Base-by-base conservation (phyloP, 2,329 filamentous ascomycete species). In the Pseudogymnoascus sp. region DNA sequence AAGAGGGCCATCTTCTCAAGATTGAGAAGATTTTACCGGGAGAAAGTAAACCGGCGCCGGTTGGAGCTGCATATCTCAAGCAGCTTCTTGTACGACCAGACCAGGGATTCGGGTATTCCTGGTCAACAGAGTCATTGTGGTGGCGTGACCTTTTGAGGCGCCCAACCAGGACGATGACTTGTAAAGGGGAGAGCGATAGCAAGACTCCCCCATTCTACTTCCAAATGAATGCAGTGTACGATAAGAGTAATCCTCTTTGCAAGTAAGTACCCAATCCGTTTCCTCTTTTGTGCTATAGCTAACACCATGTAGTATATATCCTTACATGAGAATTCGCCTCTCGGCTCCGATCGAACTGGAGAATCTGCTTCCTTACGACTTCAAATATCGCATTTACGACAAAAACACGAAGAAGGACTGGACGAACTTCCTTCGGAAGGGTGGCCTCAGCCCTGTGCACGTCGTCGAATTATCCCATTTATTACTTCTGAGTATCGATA, bases 331-430 rank as follows among this genome's bases (percentile, higher is more conserved):
- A 61, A 80, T 99, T 65, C 89, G 92, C 65, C 81, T 99, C 2
- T 95, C 90, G 21, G 92, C 94, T 0, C 94, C 95, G 0, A 84
- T 99, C 12, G 92, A 96, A 57, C 81, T 99, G 3, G 92, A 99
- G 72, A 99, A 99, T 65, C 76, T 99, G 41, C 76, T 99, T 35
- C 94, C 94, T 0, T 97, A 94, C 70, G 94, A 99, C 73, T 99
- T 99, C 83, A 97, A 99, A 74, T 99, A 99, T 72, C 85, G 92
- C 60, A 97, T 99, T 60, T 99, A 97, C 70, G 94, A 99, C 76
- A 96, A 95, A 76, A 95, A 96, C 72, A 96, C 92, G 0, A 95
- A 92, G 78, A 96, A 95, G 71, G 94, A 99, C 71, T 99, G 94
- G 94, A 95, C 90, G 3, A 99, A 99, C 72, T 99, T 99, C 75